These are phyloP conservation scores for Guillardia theta DNA, from an alignment of 78 protist genomes.

Conservation along the genomic window DNA sequence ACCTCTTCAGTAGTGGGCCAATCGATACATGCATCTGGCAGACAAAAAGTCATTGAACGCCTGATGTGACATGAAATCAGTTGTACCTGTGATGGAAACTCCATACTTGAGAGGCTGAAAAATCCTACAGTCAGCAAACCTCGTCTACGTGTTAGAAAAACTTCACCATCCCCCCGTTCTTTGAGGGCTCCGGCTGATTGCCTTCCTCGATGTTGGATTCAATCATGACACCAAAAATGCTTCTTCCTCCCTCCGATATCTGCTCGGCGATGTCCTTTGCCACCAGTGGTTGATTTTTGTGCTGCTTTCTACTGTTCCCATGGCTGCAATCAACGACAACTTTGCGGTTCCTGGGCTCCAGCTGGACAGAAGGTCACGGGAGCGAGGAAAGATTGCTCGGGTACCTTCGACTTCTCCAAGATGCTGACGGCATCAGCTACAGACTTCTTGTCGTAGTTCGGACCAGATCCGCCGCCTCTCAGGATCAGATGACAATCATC, in stretches of 20 bases:
- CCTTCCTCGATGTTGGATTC: background rate
- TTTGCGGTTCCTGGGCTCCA: background rate
- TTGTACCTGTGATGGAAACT: background rate
- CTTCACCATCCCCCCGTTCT: background rate
- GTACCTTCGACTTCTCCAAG: background rate
- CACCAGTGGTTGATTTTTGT: conserved; percentile 54
- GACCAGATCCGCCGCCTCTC: conserved; percentile 3
- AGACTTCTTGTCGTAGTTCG: background rate
- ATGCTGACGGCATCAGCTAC: background rate
- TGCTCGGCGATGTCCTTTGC: conserved; percentile 27
- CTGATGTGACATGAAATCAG: too few relatives aligned
- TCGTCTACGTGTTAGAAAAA: background rate
- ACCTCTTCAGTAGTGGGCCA: background rate
- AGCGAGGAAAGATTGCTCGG: too few relatives aligned
- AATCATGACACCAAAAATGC: background rate
- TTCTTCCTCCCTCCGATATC: background rate
- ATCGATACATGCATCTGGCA: background rate
- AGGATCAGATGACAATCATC: conserved; percentile 34
- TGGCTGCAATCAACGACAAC: conserved; percentile 42
- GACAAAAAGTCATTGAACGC: too few relatives aligned
- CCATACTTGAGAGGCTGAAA: background rate
- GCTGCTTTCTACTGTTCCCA: conserved; percentile 56
- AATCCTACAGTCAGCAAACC: background rate
- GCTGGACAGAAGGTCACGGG: too few relatives aligned
- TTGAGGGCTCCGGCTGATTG: background rate